Conservation (phyloP, 2,329 filamentous ascomycete species). For the Botryotinia globosa region DNA sequence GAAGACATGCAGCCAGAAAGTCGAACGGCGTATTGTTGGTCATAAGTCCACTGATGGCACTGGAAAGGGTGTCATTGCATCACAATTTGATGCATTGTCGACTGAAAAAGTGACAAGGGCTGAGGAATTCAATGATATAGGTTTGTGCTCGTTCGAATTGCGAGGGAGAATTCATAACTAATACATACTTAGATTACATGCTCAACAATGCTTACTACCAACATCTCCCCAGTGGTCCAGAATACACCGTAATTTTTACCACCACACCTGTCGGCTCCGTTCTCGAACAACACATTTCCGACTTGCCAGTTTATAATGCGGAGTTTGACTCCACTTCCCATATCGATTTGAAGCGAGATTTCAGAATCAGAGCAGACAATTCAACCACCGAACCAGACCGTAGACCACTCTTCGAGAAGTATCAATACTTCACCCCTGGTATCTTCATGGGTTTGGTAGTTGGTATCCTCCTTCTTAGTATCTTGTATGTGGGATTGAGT, state of each 20-base stretch:
- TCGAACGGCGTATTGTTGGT: conserved; percentile 33
- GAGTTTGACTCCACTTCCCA: conserved; percentile 62
- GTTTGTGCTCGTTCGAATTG: conserved; percentile 37
- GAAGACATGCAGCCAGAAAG: conserved; percentile 44
- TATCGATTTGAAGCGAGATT: conserved; percentile 68
- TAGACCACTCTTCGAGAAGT: conserved; percentile 77
- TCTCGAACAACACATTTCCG: background rate
- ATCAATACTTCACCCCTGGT: conserved; percentile 89
- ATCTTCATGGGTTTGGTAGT: conserved; percentile 84
- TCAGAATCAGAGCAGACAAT: conserved; percentile 41
- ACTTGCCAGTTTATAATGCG: conserved; percentile 54
- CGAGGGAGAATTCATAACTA: background rate
- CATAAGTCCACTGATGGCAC: conserved; percentile 43
- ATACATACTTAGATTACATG: conserved; percentile 28
- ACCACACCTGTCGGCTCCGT: conserved; percentile 51
- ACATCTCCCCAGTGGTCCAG: conserved; percentile 31
- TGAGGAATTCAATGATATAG: conserved; percentile 47
- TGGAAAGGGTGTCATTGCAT: conserved; percentile 27
- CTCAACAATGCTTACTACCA: conserved; percentile 40
- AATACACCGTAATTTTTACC: conserved; percentile 74
- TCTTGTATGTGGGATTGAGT: conserved; percentile 74
- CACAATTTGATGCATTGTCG: background rate
- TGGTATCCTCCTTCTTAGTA: conserved; percentile 67
- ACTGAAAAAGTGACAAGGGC: conserved; percentile 40
- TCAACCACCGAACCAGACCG: conserved; percentile 45